Evolutionary conservation across 352 stramenopile genomes (phyloP), one percentile per base, ranked within the genome.

Genomic region (Halophytophthora polymorphica): DNA sequence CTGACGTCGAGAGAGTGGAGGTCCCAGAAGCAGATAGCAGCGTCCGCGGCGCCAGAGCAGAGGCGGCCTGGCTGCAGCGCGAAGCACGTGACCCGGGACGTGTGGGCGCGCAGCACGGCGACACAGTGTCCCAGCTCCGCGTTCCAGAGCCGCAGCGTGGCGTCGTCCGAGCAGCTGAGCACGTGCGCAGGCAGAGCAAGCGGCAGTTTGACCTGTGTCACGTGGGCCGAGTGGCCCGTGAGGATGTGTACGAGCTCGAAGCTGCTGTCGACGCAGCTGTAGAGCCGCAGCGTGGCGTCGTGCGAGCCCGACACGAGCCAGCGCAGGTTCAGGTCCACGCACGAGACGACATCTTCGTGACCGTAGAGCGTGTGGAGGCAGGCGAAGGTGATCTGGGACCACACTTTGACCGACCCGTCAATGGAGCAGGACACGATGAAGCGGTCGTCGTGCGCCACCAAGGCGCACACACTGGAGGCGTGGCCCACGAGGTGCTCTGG

Each of bases 281-380:
- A 91, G 5, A 88, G 54, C 15, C 80, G 66, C 28, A 91, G 35
- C 3, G 75, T 88, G 28, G 41, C 58, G 56, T 91, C 80, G 36
- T 89, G 77, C 0, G 80, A 88, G 1, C 77, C 80, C 0, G 80
- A 91, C 2, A 91, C 64, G 2, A 91, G 77, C 73, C 71, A 89
- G 1, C 58, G 51, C 21, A 19, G n/a, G 22, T 61, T 76, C 12
- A 89, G 14, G 23, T 73, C 73, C 19, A 86, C 47, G 40, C 66
- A 79, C 3, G 77, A 86, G 0, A 87, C 80, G n/a, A 71, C 72
- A 47, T 91, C 80, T 4, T 50, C 22, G 45, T 91, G 80, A 8
- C 75, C 77, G 35, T 81, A 77, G 29, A 91, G 71, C 6, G 79
- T 86, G 25, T 84, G 69, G 35, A 89, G 63, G 35, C 75, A 86